Evolutionary conservation across 75 land plant species (phyloP), one percentile per base, ranked within the genome.

Genomic region (Selaginella moellendorffii): DNA sequence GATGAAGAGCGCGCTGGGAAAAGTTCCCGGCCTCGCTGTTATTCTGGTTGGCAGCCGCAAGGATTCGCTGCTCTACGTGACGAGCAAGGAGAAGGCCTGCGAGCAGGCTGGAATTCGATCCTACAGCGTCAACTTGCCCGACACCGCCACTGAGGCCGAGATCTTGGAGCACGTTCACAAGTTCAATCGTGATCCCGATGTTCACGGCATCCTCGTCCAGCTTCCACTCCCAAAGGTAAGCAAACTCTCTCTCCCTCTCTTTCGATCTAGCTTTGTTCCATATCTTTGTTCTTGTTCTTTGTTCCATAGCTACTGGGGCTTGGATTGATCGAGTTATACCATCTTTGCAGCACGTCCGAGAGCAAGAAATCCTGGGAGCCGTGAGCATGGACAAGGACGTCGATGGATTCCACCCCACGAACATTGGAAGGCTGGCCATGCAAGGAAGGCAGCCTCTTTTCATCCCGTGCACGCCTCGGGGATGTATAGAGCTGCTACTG

Each of bases 201-300:
- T 90, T 30, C 89, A 90, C 74, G 96, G 90, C 19, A 83, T 90
- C 62, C 82, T 90, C 60, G 86, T 90, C 52, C 96, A 90, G 68
- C 79, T 90, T 24, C 96, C 96, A 66, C 73, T 90, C 0, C 90
- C n/a, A n/a, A n/a, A n/a, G n/a, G n/a, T n/a, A n/a, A n/a, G n/a
- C n/a, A n/a, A n/a, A n/a, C n/a, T n/a, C n/a, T n/a, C n/a, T n/a
- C n/a, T n/a, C n/a, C n/a, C n/a, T n/a, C n/a, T n/a, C n/a, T n/a
- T n/a, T n/a, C n/a, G n/a, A n/a, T n/a, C n/a, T n/a, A n/a, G n/a
- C n/a, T n/a, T n/a, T n/a, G n/a, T n/a, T n/a, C n/a, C n/a, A n/a
- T n/a, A n/a, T n/a, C n/a, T n/a, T n/a, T n/a, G n/a, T n/a, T n/a
- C n/a, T n/a, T n/a, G n/a, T n/a, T n/a, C n/a, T n/a, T n/a, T n/a